Evolutionary conservation across 164 flowering plant species (phyloP).

Genomic region (Vitis cinerea): DNA sequence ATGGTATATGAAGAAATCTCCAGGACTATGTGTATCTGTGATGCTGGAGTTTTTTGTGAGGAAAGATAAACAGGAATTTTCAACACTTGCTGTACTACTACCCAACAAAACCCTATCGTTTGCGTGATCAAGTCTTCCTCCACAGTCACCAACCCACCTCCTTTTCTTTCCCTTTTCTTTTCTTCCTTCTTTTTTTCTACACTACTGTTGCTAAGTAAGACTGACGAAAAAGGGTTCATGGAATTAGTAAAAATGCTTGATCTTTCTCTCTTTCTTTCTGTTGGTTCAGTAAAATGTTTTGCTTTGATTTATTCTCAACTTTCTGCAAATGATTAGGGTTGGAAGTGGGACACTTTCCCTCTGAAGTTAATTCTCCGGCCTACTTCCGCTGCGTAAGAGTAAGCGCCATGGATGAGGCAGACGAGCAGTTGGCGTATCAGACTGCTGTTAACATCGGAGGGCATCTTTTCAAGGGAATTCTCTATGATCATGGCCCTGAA

Average conservation of each 20-base stretch:
- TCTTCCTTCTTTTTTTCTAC: background rate
- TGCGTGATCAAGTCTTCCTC: slow-evolving; percentile 16
- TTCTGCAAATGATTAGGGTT: slow-evolving; percentile 26
- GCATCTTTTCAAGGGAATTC: slow-evolving; percentile 66
- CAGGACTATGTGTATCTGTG: too few relatives aligned
- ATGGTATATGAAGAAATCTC: background rate
- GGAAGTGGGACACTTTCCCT: slow-evolving; percentile 45
- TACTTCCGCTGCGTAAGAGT: slow-evolving; percentile 59
- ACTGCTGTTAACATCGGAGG: slow-evolving; percentile 73
- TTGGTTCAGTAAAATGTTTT: background rate
- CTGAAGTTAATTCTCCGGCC: slow-evolving; percentile 54
- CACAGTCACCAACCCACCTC: slow-evolving; percentile 10
- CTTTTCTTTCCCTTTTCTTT: slow-evolving; percentile 1
- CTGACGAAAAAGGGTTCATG: slow-evolving; percentile 21
- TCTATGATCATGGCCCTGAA: slow-evolving; percentile 70
- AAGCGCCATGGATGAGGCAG: slow-evolving; percentile 46
- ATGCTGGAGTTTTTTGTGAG: too few relatives aligned
- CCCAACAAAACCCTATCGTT: slow-evolving; percentile 10
- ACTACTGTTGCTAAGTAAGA: slow-evolving; percentile 28
- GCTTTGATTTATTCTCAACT: slow-evolving; percentile 1
- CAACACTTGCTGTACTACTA: background rate
- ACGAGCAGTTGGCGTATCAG: slow-evolving; percentile 58
- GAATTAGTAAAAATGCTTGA: background rate
- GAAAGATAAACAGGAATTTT: too few relatives aligned
- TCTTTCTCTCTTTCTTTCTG: background rate